These are phyloP conservation scores for Phytophthora idaei DNA, from an alignment of 352 stramenopile species.

Conservation along the genomic window DNA sequence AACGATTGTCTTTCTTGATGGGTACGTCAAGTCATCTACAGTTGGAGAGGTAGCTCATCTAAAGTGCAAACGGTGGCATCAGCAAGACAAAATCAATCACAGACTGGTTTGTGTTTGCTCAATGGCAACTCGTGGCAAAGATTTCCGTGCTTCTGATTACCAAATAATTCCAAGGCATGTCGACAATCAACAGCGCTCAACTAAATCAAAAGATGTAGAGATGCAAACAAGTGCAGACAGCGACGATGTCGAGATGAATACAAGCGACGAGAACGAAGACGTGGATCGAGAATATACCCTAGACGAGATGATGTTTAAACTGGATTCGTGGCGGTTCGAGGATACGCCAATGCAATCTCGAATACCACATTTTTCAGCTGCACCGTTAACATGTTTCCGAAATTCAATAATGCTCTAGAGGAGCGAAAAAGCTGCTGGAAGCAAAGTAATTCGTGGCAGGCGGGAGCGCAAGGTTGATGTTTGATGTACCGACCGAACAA, in stretches of 20 bases:
- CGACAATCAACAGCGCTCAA: background rate
- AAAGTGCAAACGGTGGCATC: constrained; percentile 9
- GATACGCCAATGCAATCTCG: background rate
- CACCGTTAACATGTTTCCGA: background rate
- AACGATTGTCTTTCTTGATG: constrained; percentile 23
- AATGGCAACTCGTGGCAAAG: background rate
- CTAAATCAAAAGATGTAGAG: background rate
- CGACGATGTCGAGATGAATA: too few species aligned
- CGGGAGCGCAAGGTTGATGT: constrained; percentile 12
- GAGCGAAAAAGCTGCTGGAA: background rate
- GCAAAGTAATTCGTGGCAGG: constrained; percentile 7
- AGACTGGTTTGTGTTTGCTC: constrained; percentile 10
- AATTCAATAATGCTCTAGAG: background rate
- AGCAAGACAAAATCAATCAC: constrained; percentile 2
- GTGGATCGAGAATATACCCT: too few species aligned
- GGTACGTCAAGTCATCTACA: constrained; percentile 5
- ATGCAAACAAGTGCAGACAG: too few species aligned
- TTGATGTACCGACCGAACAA: background rate
- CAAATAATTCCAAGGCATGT: background rate
- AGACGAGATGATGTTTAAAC: background rate
- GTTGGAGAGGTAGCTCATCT: constrained; percentile 11
- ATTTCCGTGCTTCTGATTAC: background rate
- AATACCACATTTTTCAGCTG: background rate
- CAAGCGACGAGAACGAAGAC: too few species aligned
- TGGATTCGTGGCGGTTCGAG: constrained; percentile 3